phyloP scores from a whole-genome alignment of 2,329 filamentous ascomycete species.

The Colletotrichum karsti region DNA sequence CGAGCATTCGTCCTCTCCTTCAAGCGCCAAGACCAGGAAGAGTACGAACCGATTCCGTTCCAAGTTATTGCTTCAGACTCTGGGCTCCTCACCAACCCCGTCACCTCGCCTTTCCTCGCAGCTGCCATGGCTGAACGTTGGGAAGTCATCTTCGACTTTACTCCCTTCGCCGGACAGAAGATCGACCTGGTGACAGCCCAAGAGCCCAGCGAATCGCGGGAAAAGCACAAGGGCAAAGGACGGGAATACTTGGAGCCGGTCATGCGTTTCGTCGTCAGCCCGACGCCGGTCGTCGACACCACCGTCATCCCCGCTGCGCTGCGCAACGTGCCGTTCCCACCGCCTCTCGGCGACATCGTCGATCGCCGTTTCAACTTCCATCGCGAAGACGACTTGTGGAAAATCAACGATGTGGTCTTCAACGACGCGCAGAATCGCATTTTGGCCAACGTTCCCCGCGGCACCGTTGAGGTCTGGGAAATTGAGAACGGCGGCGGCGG shows the following conservation, averaged over 20 bases:
- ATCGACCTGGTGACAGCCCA: conserved; percentile 44
- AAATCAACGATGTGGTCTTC: conserved; percentile 59
- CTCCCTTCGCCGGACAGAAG: conserved; percentile 55
- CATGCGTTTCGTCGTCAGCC: conserved; percentile 61
- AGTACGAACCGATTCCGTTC: conserved; percentile 49
- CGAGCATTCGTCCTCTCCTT: conserved; percentile 58
- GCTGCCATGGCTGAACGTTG: conserved; percentile 66
- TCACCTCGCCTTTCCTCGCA: conserved; percentile 47
- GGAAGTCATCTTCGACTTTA: conserved; percentile 66
- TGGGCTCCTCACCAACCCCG: conserved; percentile 57
- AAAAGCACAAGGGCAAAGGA: conserved; percentile 47
- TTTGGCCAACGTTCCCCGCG: conserved; percentile 54
- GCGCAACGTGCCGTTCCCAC: conserved; percentile 47
- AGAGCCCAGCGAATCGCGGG: conserved; percentile 20
- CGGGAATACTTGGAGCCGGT: conserved; percentile 59
- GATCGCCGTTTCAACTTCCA: conserved; percentile 56
- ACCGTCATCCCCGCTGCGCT: conserved; percentile 43
- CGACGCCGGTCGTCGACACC: conserved; percentile 41
- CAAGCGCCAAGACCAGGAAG: conserved; percentile 36
- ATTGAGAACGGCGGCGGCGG: conserved; percentile 58
- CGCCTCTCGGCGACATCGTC: conserved; percentile 37
- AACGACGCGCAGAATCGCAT: conserved; percentile 55
- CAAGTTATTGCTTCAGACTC: conserved; percentile 63
- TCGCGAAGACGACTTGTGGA: conserved; percentile 52
- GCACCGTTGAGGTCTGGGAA: conserved; percentile 58